These are phyloP conservation scores for Hanseniaspora uvarum DNA, from an alignment of 1,139 yeast genomes.

Conservation along the genomic window DNA sequence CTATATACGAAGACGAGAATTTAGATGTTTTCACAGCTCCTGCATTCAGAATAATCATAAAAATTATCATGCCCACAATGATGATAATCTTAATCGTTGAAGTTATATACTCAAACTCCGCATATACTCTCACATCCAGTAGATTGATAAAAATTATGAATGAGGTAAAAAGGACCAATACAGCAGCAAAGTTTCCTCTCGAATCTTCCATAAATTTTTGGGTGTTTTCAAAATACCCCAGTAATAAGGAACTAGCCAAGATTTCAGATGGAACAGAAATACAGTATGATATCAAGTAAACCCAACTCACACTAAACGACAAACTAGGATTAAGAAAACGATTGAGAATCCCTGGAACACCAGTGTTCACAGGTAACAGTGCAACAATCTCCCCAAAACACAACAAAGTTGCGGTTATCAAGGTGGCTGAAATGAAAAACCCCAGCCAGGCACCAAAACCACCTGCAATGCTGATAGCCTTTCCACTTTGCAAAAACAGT, in stretches of 20 bases:
- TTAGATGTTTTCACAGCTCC: conserved; percentile 31
- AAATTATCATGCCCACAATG: conserved; percentile 46
- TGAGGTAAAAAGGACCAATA: conserved; percentile 50
- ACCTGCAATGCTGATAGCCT: conserved; percentile 67
- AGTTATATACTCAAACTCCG: conserved; percentile 60
- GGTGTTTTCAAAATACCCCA: conserved; percentile 43
- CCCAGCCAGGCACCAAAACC: conserved; percentile 74
- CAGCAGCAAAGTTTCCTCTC: conserved; percentile 12
- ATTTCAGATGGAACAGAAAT: conserved; percentile 71
- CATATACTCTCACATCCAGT: conserved; percentile 60
- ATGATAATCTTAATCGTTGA: conserved; percentile 51
- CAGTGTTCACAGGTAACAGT: conserved; percentile 69
- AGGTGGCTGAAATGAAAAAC: conserved; percentile 52
- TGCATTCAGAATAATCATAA: conserved; percentile 55
- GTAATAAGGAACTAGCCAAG: conserved; percentile 67
- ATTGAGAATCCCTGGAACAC: conserved; percentile 64
- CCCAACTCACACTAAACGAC: conserved; percentile 73
- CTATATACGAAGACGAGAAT: conserved; percentile 34
- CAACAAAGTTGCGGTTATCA: conserved; percentile 59
- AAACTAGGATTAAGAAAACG: conserved; percentile 77
- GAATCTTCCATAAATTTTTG: neutral
- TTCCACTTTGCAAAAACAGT: conserved; percentile 62
- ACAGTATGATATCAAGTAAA: conserved; percentile 65
- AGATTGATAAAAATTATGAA: conserved; percentile 40
- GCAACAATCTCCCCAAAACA: conserved; percentile 85